Evolutionary conservation across 1,284 basidiomycete genomes (phyloP).

Genomic region (Crucibulum parvulum): DNA sequence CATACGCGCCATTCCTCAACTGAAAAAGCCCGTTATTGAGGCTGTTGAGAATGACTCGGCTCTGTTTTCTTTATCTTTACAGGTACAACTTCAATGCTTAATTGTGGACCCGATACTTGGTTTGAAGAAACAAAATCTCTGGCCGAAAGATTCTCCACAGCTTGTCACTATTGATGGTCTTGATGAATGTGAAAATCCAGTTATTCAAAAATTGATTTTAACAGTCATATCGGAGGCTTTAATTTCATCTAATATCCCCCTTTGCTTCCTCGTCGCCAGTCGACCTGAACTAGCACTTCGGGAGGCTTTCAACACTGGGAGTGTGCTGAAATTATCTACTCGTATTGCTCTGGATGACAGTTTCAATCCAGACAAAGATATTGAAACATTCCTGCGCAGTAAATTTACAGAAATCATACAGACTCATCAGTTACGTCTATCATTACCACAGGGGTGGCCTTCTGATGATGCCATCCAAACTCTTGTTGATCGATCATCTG

Average conservation of each 20-base stretch:
- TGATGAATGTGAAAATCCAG: slow-evolving; percentile 7
- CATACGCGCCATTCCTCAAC: not conserved
- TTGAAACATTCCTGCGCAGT: slow-evolving; percentile 2
- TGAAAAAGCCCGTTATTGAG: slow-evolving; percentile 3
- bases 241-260: not conserved
- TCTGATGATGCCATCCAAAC: not conserved
- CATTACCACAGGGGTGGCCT: slow-evolving; percentile 7
- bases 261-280: slow-evolving; percentile 9
- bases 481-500: slow-evolving; percentile 9
- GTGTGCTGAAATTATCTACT: not conserved
- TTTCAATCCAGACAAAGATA: slow-evolving; percentile 6
- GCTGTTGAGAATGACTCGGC: not conserved
- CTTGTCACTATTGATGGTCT: slow-evolving; percentile 10
- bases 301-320: not conserved
- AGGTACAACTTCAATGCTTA: not conserved
- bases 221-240: not conserved
- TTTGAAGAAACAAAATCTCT: not conserved
- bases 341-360: slow-evolving; percentile 1
- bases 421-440: slow-evolving; percentile 1
- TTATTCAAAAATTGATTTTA: slow-evolving; percentile 5
- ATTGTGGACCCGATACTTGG: not conserved
- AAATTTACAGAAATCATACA: slow-evolving; percentile 7
- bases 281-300: slow-evolving; percentile 9
- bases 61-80: not conserved
- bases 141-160: not conserved